Evolutionary conservation across 2,329 filamentous ascomycete species (phyloP), one percentile per base, ranked within the genome.

Genomic region (Sodiomyces alkalinus): DNA sequence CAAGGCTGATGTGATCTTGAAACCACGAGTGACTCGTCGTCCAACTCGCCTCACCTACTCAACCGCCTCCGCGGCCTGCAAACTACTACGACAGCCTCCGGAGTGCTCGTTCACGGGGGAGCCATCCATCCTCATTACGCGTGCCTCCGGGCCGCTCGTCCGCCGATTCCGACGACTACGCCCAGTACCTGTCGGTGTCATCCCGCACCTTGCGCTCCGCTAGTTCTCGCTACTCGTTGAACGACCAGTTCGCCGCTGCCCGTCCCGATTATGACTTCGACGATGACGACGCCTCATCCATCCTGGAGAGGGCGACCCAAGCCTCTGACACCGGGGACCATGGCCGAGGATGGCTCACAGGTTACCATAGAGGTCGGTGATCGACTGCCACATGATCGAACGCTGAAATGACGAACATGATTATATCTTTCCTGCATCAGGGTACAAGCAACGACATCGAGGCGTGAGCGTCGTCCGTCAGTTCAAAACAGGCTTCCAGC

Each of bases 401-500:
- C n/a, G n/a, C n/a, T n/a, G n/a, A n/a, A n/a, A n/a, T n/a, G n/a
- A n/a, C n/a, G n/a, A n/a, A n/a, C n/a, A n/a, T n/a, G n/a, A n/a
- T n/a, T n/a, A n/a, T n/a, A n/a, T n/a, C n/a, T n/a, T n/a, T n/a
- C n/a, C n/a, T n/a, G n/a, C n/a, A n/a, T n/a, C n/a, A n/a, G n/a
- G n/a, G n/a, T n/a, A n/a, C n/a, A n/a, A n/a, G n/a, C n/a, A n/a
- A n/a, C n/a, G n/a, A n/a, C n/a, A n/a, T n/a, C n/a, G n/a, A n/a
- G n/a, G n/a, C n/a, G n/a, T n/a, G n/a, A n/a, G n/a, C n/a, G n/a
- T n/a, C n/a, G n/a, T n/a, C n/a, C 22, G 17, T 46, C 37, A 56
- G 14, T 52, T 52, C 30, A 63, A 26, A 3, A 62, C 49, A 4
- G 59, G 50, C 22, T 41, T 60, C 75, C 75, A 80, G 5, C 71